Evolutionary conservation across 345 rosid genomes (phyloP), one percentile per base, ranked within the genome.

Genomic region (Pelargonium nanum): DNA sequence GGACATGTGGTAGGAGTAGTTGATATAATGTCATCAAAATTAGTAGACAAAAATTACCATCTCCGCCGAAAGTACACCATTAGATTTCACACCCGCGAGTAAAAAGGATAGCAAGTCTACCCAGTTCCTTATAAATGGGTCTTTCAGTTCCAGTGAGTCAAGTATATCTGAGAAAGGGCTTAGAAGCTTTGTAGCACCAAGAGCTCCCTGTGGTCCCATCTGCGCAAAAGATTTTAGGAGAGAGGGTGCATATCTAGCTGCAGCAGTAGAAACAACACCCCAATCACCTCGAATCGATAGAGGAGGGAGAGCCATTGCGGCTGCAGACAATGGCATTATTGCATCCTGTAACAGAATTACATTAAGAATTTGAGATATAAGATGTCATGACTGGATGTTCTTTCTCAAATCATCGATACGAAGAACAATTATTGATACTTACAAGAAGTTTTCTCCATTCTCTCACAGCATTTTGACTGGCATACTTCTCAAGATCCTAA

Each of bases 51-150:
- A 77, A 71, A 70, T 87, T 86, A 91, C 98, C 98, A 91, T 91
- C 83, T 91, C 98, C 66, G 96, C 96, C 75, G 98, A 91, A 51
- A 91, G 98, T 68, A 91, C 76, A 77, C 98, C 96, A 75, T 83
- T 77, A 72, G 96, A 86, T 86, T 91, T 91, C 74, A 91, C 96
- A 69, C 98, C 98, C 1, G 96, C 96, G 53, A 91, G 98, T 65
- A 91, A 86, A 73, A 91, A 91, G n/a, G 98, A 78, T 26, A 91
- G 73, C 72, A 91, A 95, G 74, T 91, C 96, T 59, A 91, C 75
- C 96, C 98, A 91, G 66, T 91, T 91, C 66, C 95, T 73, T 64
- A 91, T 68, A 60, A 91, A 88, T 55, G 92, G 96, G 69, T 91
- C 95, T 70, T 83, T 81, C 53, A 88, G 70, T 60, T 65, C 87